These are phyloP conservation scores for Beauveria brongniartii DNA, from an alignment of 2,329 filamentous ascomycete species.

Conservation along the genomic window DNA sequence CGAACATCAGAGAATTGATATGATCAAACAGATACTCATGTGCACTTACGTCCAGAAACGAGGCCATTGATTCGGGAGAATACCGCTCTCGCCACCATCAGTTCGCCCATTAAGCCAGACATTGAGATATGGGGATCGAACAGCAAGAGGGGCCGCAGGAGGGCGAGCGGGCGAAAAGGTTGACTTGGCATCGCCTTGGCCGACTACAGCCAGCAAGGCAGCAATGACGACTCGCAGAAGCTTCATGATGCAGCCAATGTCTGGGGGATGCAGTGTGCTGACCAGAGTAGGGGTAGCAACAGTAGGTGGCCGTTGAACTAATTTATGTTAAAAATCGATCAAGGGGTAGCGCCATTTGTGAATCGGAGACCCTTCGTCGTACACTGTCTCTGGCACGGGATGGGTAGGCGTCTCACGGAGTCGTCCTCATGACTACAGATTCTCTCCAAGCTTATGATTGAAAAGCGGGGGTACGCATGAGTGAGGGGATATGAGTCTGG, in stretches of 20 bases:
- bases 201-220: constrained; percentile 21
- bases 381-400: not conserved
- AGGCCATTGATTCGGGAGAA: constrained; percentile 62
- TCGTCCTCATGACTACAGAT: not conserved
- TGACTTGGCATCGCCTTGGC: constrained; percentile 30
- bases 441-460: not conserved
- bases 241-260: constrained; percentile 5
- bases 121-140: constrained; percentile 67
- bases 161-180: constrained; percentile 57
- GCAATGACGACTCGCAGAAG: constrained; percentile 14
- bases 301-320: not conserved
- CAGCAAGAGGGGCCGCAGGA: constrained; percentile 62
- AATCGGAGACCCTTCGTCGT: not conserved
- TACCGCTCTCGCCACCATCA: constrained; percentile 54
- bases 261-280: not conserved
- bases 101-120: constrained; percentile 58
- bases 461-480: not conserved
- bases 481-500: not conserved
- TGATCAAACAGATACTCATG: not conserved
- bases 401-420: not conserved
- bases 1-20: not conserved
- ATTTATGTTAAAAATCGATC: not conserved
- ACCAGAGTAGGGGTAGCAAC: not conserved
- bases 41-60: constrained; percentile 56
- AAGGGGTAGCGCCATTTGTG: not conserved